Evolutionary conservation across 2,329 filamentous ascomycete genomes (phyloP), one percentile per base, ranked within the genome.

Genomic region (Incumbomyces delicatus): DNA sequence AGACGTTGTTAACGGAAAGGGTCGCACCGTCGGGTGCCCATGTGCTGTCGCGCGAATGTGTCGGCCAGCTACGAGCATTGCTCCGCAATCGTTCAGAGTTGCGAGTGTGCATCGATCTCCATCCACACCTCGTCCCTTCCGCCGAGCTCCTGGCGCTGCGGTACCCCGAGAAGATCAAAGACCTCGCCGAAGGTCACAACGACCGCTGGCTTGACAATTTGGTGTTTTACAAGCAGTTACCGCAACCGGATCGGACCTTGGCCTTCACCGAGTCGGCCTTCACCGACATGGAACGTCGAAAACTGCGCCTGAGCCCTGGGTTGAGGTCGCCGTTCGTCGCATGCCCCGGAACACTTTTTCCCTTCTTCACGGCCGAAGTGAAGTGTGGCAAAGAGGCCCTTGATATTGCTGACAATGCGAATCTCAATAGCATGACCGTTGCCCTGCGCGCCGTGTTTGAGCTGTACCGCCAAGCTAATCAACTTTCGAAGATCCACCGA

Each of bases 121-220:
- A n/a, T n/a, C 33, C 33, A 11, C 33, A n/a, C 6, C 33, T 35
- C 13, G 33, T 35, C 13, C 33, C 33, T n/a, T 35, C 33, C 4
- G 13, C 33, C 4, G 33, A 35, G 33, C 11, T 35, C 13, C 33
- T 35, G 33, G 13, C 33, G 33, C 13, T 35, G 13, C 16, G 4
- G 6, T n/a, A 17, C 33, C 33, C 13, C 13, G 13, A 35, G 16
- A 11, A 35, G 33, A n/a, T 35, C 13, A 17, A 35, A 12, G 5
- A 75, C 74, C 51, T 78, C 75, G 20, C 69, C 70, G 58, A 77
- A 77, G 5, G 74, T 74, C 32, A 74, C 68, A 32, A 76, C 69
- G 16, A 72, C 73, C 13, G 16, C 6, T 35, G 33, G 33, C 13
- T 6, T 6, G 16, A 17, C 6, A n/a, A 17, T 35, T n/a, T n/a